Evolutionary conservation across 2,329 filamentous ascomycete genomes (phyloP).

Genomic region (Ascochyta viciae-villosae): DNA sequence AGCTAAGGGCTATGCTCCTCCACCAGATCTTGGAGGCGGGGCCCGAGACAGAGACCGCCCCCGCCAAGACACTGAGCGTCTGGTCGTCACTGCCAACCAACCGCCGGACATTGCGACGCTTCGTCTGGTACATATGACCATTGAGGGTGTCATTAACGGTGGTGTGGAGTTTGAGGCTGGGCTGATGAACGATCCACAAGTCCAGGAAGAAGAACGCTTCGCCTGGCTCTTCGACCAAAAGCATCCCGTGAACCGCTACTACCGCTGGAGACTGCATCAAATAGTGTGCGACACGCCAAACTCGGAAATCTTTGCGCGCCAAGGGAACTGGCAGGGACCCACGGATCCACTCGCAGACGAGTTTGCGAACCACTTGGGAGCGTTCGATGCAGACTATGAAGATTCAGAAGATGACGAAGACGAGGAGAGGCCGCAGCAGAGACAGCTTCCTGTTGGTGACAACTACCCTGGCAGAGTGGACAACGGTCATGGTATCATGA

Average conservation of each 20-base stretch:
- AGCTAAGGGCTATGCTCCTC: conserved; percentile 39
- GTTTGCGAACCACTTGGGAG: conserved; percentile 76
- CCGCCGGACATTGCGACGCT: conserved; percentile 81
- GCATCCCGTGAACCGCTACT: conserved; percentile 79
- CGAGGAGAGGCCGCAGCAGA: conserved; percentile 49
- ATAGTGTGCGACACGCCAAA: conserved; percentile 66
- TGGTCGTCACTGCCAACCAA: conserved; percentile 62
- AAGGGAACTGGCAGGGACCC: conserved; percentile 73
- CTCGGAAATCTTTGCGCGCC: conserved; percentile 34
- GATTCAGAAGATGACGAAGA: conserved; percentile 73
- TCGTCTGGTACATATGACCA: conserved; percentile 84
- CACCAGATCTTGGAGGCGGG: conserved; percentile 36
- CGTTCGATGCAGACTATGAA: conserved; percentile 68
- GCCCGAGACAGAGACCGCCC: conserved; percentile 25
- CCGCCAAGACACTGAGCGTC: conserved; percentile 33
- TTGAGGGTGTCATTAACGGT: conserved; percentile 79
- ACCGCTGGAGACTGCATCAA: conserved; percentile 91
- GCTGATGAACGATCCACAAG: conserved; percentile 83
- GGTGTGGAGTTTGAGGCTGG: conserved; percentile 90
- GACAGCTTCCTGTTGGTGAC: conserved; percentile 36
- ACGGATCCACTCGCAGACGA: conserved; percentile 79
- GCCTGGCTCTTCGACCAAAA: conserved; percentile 90
- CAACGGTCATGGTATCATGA: conserved; percentile 40
- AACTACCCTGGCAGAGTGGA: conserved; percentile 38
- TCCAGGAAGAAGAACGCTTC: conserved; percentile 88